A percentile compares a stretch with the other conserved stretches of the same genome.
Conservation (phyloP, 148 eudicot species). For the Euryodendron excelsum region DNA sequence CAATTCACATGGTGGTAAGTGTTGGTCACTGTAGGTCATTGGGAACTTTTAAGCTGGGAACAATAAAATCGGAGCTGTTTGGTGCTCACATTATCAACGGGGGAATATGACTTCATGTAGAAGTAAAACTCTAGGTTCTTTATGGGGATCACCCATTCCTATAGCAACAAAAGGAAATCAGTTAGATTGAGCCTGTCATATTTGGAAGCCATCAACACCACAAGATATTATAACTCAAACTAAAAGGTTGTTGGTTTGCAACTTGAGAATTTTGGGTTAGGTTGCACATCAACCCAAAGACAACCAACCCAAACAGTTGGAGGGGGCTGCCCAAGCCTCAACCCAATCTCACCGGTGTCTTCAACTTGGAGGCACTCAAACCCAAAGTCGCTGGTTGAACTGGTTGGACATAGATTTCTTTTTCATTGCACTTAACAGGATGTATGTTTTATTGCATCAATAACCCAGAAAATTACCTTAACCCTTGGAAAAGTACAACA, state of each 20-base stretch:
- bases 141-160: conserved; percentile 98
- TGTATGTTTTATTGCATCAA: too few relatives aligned
- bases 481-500: too few relatives aligned
- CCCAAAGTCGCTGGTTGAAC: too few relatives aligned
- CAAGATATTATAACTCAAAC: neutral
- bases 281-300: neutral
- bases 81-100: conserved; percentile 82
- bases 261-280: neutral
- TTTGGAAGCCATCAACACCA: neutral
- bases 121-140: conserved; percentile 66
- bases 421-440: too few relatives aligned
- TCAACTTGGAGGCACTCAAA: too few relatives aligned
- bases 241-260: neutral
- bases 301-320: neutral
- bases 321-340: too few relatives aligned
- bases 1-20: neutral
- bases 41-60: neutral
- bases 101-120: conserved; percentile 90
- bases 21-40: neutral
- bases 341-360: too few relatives aligned
- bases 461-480: too few relatives aligned
- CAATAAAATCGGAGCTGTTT: neutral
- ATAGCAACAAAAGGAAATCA: conserved; percentile 22
- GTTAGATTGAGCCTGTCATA: neutral
- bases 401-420: too few relatives aligned